A percentile compares a stretch with the other conserved stretches of the same genome.
These are phyloP conservation scores for Rhodotorula paludigena DNA, from an alignment of 768 basidiomycete genomes.

Conservation along the genomic window DNA sequence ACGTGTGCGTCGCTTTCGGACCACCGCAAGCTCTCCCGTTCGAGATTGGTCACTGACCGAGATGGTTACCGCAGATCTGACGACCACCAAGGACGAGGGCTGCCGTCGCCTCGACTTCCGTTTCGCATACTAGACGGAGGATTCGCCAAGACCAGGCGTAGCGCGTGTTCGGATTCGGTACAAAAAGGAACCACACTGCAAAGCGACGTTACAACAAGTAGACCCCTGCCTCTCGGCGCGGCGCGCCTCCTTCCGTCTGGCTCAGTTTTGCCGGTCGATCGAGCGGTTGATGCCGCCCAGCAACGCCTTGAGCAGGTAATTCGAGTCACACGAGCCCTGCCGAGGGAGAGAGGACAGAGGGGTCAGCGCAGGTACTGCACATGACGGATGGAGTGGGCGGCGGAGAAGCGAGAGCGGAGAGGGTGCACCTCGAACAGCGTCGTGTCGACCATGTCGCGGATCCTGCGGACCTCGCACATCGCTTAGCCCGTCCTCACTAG, in stretches of 20 bases:
- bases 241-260: too few species aligned
- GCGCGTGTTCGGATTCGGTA: too few species aligned
- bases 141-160: too few species aligned
- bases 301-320: conserved; percentile 35
- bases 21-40: too few species aligned
- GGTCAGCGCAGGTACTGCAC: too few species aligned
- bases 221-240: too few species aligned
- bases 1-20: conserved; percentile 30
- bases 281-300: conserved; percentile 27
- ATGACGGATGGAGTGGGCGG: too few species aligned
- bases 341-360: background rate
- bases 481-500: background rate
- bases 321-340: background rate
- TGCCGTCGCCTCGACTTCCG: conserved; percentile 42
- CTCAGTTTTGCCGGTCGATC: conserved; percentile 1
- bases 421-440: conserved; percentile 18
- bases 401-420: background rate
- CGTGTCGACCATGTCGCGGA: conserved; percentile 40
- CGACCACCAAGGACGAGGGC: conserved; percentile 46
- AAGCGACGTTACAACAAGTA: too few species aligned
- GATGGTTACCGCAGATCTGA: conserved; percentile 38
- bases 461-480: background rate
- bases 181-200: too few species aligned
- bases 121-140: conserved; percentile 37
- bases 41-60: background rate